phyloP scores from a whole-genome alignment of 2,329 filamentous ascomycete species.

The Chaetomium sp. region DNA sequence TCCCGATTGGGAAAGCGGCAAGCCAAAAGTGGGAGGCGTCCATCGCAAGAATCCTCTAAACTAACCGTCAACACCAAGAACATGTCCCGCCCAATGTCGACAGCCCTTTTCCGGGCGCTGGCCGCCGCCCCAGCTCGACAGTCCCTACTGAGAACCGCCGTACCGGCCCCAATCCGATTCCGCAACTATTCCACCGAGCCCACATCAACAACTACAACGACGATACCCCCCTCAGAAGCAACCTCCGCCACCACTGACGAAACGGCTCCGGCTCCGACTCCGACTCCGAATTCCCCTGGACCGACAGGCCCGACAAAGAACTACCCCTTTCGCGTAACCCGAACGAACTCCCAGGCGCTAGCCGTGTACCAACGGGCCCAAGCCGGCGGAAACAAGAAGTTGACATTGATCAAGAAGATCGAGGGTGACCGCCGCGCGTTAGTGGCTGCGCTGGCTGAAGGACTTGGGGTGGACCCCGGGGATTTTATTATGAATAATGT shows the following conservation, averaged over 20 bases:
- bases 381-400: slow-evolving; percentile 66
- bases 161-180: not conserved
- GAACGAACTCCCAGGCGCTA: slow-evolving; percentile 63
- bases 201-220: not conserved
- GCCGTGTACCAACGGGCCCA: slow-evolving; percentile 71
- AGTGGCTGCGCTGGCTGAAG: slow-evolving; percentile 54
- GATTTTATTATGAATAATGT: slow-evolving; percentile 50
- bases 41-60: too few relatives aligned
- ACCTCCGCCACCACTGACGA: too few relatives aligned
- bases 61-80: too few relatives aligned
- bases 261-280: too few relatives aligned
- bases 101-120: slow-evolving; percentile 11
- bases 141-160: not conserved
- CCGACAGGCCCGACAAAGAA: too few relatives aligned
- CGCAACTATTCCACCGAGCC: slow-evolving; percentile 1
- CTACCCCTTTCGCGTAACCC: too few relatives aligned
- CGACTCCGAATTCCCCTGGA: too few relatives aligned
- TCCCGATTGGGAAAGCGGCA: slow-evolving; percentile 12
- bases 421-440: slow-evolving; percentile 64
- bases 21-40: not conserved
- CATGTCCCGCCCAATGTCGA: slow-evolving; percentile 1
- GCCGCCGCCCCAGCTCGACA: slow-evolving; percentile 4
- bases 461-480: slow-evolving; percentile 50
- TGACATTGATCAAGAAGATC: slow-evolving; percentile 72
- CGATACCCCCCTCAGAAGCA: not conserved